Evolutionary conservation across 495 filamentous ascomycete genomes (phyloP).

Genomic region (Penicillium tannophilum): DNA sequence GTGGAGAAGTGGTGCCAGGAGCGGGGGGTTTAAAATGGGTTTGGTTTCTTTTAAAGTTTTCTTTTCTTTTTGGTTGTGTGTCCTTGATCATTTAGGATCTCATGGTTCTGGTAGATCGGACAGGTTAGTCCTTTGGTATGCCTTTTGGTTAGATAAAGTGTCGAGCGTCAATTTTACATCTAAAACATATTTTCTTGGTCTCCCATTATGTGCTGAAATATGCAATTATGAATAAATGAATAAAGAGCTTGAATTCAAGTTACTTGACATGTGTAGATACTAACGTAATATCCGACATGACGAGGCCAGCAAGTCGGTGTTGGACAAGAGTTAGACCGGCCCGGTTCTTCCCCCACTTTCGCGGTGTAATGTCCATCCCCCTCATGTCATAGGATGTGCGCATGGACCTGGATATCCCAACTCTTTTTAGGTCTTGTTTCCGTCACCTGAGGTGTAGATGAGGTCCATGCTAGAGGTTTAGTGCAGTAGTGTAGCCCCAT

Average conservation of each 20-base stretch:
- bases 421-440: background rate
- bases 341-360: too few relatives aligned
- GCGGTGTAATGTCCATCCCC: too few relatives aligned
- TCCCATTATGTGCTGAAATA: too few relatives aligned
- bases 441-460: background rate
- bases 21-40: slow-evolving; percentile 48
- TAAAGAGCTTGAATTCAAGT: too few relatives aligned
- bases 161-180: too few relatives aligned
- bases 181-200: background rate
- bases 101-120: background rate
- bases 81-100: background rate
- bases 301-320: too few relatives aligned
- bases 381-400: background rate
- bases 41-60: background rate
- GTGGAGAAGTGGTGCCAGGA: slow-evolving; percentile 80
- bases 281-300: too few relatives aligned
- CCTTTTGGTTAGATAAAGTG: too few relatives aligned
- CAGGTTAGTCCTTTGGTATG: background rate
- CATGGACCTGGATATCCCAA: background rate
- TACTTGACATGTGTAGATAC: too few relatives aligned
- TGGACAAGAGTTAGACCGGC: too few relatives aligned
- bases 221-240: too few relatives aligned
- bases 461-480: background rate
- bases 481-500: background rate
- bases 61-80: background rate